Conservation (phyloP, 495 filamentous ascomycete species). For the Rhypophila decipiens region DNA sequence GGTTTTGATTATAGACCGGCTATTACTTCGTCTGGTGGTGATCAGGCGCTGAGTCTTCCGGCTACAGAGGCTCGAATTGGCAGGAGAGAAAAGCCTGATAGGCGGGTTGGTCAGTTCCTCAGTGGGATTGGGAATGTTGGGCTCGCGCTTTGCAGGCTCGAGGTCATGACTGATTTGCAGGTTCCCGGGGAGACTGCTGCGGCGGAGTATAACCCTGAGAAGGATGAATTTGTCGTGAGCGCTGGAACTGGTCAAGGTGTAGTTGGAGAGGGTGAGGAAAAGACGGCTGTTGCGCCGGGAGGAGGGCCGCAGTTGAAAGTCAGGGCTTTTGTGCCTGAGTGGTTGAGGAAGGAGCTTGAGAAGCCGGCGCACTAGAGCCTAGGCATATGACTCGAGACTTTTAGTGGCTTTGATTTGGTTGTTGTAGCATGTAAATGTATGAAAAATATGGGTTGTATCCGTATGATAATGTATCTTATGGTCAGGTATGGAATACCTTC, state of each 20-base stretch:
- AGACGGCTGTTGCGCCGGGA: constrained; percentile 8
- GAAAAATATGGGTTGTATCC: too few relatives aligned
- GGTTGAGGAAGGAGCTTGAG: constrained; percentile 47
- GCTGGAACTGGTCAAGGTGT: too few relatives aligned
- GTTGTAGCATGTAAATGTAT: too few relatives aligned
- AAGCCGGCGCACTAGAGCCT: too few relatives aligned
- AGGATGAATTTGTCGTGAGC: constrained; percentile 43
- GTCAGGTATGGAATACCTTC: too few relatives aligned
- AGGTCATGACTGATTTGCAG: constrained; percentile 74
- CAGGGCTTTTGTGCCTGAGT: constrained; percentile 82
- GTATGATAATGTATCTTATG: too few relatives aligned
- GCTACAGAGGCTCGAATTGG: constrained; percentile 34
- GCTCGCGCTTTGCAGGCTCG: constrained; percentile 79
- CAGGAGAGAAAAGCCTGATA: constrained; percentile 40
- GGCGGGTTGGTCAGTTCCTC: constrained; percentile 73
- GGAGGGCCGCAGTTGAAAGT: constrained; percentile 54
- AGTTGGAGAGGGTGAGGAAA: constrained; percentile 18
- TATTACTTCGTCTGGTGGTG: constrained; percentile 11
- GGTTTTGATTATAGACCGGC: constrained; percentile 39
- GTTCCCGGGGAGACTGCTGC: constrained; percentile 56
- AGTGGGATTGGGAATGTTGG: constrained; percentile 76
- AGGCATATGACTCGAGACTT: too few relatives aligned
- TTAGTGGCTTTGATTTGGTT: too few relatives aligned
- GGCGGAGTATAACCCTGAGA: constrained; percentile 27
- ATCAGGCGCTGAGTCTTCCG: constrained; percentile 8